A percentile compares a stretch with the other conserved stretches of the same genome.
phyloP scores from a whole-genome alignment of 768 basidiomycete genomes.

The Hypholoma fasciculare region DNA sequence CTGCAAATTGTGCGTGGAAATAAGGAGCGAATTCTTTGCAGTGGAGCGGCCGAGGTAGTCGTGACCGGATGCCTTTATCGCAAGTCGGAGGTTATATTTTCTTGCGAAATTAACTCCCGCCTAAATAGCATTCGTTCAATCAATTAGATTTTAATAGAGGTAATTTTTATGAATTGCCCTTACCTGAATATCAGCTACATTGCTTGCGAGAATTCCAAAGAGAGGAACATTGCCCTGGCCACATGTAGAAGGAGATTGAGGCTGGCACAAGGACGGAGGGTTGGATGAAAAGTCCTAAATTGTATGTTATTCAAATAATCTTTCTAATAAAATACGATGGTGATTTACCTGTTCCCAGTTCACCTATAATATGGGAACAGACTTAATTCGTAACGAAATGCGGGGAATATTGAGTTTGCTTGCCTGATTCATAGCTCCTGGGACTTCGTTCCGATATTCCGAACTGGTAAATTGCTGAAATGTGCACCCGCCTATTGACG shows the following conservation, averaged over 20 bases:
- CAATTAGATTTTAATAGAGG: too few relatives aligned
- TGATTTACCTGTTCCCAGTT: constrained; percentile 1
- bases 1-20: constrained; percentile 41
- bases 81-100: constrained; percentile 34
- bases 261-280: constrained; percentile 26
- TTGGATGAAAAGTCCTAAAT: constrained; percentile 23
- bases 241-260: constrained; percentile 20
- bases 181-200: constrained; percentile 29
- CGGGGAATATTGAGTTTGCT: background rate
- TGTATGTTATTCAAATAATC: background rate
- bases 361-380: background rate
- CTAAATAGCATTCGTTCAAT: constrained; percentile 5
- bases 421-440: constrained; percentile 21
- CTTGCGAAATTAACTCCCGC: constrained; percentile 37
- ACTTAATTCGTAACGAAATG: background rate
- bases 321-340: background rate
- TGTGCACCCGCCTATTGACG: constrained; percentile 9
- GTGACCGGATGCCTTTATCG: constrained; percentile 41
- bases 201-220: constrained; percentile 28
- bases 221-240: constrained; percentile 32
- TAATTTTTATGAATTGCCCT: background rate
- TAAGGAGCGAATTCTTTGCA: constrained; percentile 35
- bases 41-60: constrained; percentile 47
- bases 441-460: constrained; percentile 17
- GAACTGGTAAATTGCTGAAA: constrained; percentile 14